Percentiles rank a stretch among this genome's conserved stretches.
Conservation (phyloP, 1,139 yeast species). For the Wickerhamomyces sp. region DNA sequence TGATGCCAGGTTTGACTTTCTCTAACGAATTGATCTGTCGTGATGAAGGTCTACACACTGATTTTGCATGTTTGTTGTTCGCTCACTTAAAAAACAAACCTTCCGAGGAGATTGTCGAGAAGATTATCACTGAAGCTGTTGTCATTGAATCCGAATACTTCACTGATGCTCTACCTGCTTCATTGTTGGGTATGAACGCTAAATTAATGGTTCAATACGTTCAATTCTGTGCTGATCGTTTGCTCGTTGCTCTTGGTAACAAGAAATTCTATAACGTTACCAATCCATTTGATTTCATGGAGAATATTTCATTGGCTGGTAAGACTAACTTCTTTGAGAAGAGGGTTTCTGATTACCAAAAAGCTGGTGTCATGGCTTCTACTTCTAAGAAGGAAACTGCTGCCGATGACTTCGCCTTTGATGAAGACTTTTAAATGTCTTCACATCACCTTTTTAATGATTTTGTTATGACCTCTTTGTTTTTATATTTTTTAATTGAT, state of each 20-base stretch:
- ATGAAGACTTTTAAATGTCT: constrained; percentile 41
- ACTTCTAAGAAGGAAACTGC: constrained; percentile 32
- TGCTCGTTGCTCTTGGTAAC: constrained; percentile 85
- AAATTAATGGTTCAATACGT: constrained; percentile 95
- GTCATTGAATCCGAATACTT: constrained; percentile 89
- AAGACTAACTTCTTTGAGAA: constrained; percentile 98
- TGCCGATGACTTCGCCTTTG: constrained; percentile 43
- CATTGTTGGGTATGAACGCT: constrained; percentile 89
- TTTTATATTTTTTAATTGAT: background rate
- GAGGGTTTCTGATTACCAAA: constrained; percentile 97
- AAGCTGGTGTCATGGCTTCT: constrained; percentile 95
- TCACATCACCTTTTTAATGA: constrained; percentile 2
- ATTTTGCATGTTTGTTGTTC: constrained; percentile 92
- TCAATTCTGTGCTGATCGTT: constrained; percentile 95
- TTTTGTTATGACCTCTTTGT: constrained; percentile 5
- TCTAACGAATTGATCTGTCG: constrained; percentile 95
- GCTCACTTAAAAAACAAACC: constrained; percentile 92
- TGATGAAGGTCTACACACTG: constrained; percentile 98
- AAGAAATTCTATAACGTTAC: constrained; percentile 79
- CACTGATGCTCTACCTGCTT: constrained; percentile 88
- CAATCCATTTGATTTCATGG: constrained; percentile 99
- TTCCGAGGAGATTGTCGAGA: constrained; percentile 66
- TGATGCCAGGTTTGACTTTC: constrained; percentile 97
- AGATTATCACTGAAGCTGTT: constrained; percentile 92
- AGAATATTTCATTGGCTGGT: constrained; percentile 94